These are phyloP conservation scores for Stephania cephalantha DNA, from an alignment of 164 flowering plant species.

Conservation along the genomic window DNA sequence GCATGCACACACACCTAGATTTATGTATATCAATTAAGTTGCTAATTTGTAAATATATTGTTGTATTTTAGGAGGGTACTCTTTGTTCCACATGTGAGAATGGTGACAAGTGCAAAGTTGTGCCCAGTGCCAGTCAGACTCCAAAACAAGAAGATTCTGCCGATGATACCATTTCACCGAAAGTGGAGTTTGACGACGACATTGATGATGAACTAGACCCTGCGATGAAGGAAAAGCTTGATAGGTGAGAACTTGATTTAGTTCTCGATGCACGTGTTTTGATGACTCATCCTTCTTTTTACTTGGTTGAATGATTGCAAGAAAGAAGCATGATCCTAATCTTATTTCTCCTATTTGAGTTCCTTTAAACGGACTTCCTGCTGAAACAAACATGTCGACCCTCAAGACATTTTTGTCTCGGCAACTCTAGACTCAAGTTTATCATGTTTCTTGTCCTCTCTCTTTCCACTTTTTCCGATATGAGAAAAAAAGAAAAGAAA, in stretches of 20 bases:
- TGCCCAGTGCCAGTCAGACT: conserved; percentile 26
- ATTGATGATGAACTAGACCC: conserved; percentile 83
- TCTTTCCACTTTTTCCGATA: too few relatives aligned
- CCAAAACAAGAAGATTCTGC: conserved; percentile 29
- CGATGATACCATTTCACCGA: conserved; percentile 29
- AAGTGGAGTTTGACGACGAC: conserved; percentile 66
- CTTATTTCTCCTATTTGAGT: too few relatives aligned
- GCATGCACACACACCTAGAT: neutral
- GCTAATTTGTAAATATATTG: neutral
- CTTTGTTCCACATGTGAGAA: conserved; percentile 21
- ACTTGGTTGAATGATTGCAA: neutral
- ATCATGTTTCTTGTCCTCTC: too few relatives aligned
- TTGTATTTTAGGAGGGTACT: conserved; percentile 34
- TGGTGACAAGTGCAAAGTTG: conserved; percentile 17
- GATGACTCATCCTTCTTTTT: neutral
- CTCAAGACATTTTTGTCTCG: too few relatives aligned
- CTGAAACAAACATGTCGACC: too few relatives aligned
- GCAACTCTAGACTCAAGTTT: too few relatives aligned
- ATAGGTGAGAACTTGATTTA: conserved; percentile 45
- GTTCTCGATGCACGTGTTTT: neutral
- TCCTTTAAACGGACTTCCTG: too few relatives aligned
- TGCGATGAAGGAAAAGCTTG: conserved; percentile 66
- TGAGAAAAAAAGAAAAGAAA: too few relatives aligned
- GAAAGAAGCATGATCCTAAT: too few relatives aligned
- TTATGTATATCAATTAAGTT: neutral